These are phyloP conservation scores for Canavalia gladiata DNA, from an alignment of 306 rosid species.

Conservation along the genomic window DNA sequence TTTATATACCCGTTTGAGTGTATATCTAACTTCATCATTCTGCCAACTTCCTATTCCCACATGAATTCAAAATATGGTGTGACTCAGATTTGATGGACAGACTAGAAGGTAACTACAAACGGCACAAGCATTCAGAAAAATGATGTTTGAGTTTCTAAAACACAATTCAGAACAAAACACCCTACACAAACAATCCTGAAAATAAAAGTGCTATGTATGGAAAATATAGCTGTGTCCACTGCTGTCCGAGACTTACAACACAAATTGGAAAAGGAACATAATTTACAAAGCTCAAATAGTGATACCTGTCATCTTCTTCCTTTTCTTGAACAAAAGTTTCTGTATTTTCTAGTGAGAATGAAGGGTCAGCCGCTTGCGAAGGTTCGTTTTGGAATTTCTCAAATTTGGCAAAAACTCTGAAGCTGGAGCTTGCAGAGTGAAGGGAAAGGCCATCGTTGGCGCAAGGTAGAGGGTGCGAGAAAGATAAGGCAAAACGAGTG, in stretches of 20 bases:
- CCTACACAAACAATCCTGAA: neutral
- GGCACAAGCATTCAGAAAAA: neutral
- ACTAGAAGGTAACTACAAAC: neutral
- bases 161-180: conserved; percentile 7
- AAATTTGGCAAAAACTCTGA: conserved; percentile 79
- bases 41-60: neutral
- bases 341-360: conserved; percentile 42
- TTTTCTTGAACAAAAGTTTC: conserved; percentile 30
- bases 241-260: neutral
- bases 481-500: conserved; percentile 61
- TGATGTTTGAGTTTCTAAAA: conserved; percentile 9
- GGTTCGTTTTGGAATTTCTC: conserved; percentile 76
- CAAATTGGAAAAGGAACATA: conserved; percentile 15
- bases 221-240: neutral
- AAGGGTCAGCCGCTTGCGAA: conserved; percentile 53
- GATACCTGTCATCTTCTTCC: conserved; percentile 86
- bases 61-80: neutral
- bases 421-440: conserved; percentile 39
- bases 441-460: conserved; percentile 52
- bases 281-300: conserved; percentile 4
- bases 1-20: conserved; percentile 34
- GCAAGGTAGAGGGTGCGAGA: conserved; percentile 51
- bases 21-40: conserved; percentile 19
- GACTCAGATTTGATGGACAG: conserved; percentile 2
- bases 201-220: conserved; percentile 13